Conservation (phyloP, 2,329 filamentous ascomycete species). For the Zalaria obscura region DNA sequence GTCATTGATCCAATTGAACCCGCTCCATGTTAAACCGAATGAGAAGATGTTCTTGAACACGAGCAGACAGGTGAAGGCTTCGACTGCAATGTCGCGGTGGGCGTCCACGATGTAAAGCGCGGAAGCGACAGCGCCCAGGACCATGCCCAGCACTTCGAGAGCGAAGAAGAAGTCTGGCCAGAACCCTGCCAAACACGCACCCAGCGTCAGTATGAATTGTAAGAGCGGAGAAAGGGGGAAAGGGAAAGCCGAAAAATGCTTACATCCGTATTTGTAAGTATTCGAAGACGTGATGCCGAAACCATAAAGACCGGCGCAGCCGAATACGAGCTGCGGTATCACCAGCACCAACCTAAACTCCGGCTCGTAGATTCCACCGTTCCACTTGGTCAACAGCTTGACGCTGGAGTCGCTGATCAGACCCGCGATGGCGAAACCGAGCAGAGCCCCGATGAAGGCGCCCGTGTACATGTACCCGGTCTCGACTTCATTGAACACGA, state of each 20-base stretch:
- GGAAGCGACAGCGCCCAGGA: constrained; percentile 74
- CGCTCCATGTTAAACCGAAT: constrained; percentile 70
- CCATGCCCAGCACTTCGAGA: constrained; percentile 77
- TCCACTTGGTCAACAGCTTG: constrained; percentile 54
- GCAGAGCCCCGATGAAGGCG: constrained; percentile 68
- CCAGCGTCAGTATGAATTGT: too few species aligned
- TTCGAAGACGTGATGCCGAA: constrained; percentile 63
- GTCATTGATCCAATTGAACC: constrained; percentile 66
- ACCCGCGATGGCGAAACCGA: constrained; percentile 66
- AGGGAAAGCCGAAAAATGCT: neutral
- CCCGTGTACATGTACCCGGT: constrained; percentile 81
- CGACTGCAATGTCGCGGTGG: constrained; percentile 72
- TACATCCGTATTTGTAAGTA: constrained; percentile 47
- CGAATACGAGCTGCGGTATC: constrained; percentile 65
- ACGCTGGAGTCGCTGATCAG: constrained; percentile 60
- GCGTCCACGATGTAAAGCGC: constrained; percentile 87
- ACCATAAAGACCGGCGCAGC: constrained; percentile 66
- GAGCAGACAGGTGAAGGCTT: constrained; percentile 78
- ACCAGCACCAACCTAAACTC: constrained; percentile 80
- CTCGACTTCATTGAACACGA: constrained; percentile 67
- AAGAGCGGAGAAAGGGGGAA: neutral
- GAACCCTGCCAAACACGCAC: constrained; percentile 16
- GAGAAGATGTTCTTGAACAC: constrained; percentile 94
- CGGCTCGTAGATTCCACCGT: constrained; percentile 75
- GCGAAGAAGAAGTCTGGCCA: constrained; percentile 72